phyloP scores from a whole-genome alignment of 2,329 filamentous ascomycete species.

The Xylaria sp. region DNA sequence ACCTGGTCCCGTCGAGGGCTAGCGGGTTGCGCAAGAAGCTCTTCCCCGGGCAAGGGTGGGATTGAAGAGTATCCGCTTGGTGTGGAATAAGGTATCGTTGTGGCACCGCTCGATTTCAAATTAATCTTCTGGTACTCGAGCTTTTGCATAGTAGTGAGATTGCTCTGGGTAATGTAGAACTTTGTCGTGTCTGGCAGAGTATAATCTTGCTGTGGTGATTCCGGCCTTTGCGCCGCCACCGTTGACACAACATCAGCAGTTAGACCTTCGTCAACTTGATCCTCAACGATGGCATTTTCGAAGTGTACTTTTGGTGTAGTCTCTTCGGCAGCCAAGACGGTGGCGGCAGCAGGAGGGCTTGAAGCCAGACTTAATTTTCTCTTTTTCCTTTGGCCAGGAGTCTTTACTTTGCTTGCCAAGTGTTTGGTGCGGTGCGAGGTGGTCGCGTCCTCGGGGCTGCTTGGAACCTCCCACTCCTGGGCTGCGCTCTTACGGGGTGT shows the following conservation, averaged over 20 bases:
- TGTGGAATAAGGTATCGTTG: conserved; percentile 50
- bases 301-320: conserved; percentile 6
- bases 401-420: conserved; percentile 37
- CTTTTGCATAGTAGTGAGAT: conserved; percentile 51
- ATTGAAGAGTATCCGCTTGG: conserved; percentile 49
- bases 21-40: conserved; percentile 32
- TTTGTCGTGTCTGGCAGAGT: conserved; percentile 37
- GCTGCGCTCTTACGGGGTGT: conserved; percentile 45
- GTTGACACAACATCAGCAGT: conserved; percentile 25
- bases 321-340: conserved; percentile 30
- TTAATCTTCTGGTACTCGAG: conserved; percentile 49
- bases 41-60: conserved; percentile 47
- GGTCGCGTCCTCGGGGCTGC: conserved; percentile 43
- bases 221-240: conserved; percentile 36
- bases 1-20: conserved; percentile 26
- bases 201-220: conserved; percentile 41
- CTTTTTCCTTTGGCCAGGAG: conserved; percentile 39
- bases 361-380: conserved; percentile 24
- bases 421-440: conserved; percentile 25
- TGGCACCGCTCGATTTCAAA: conserved; percentile 48
- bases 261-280: conserved; percentile 25
- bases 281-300: conserved; percentile 15
- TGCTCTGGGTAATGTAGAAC: conserved; percentile 50
- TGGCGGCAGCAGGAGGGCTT: conserved; percentile 32
- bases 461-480: conserved; percentile 51